Evolutionary conservation across 352 stramenopile species (phyloP).

Genomic region (Phytophthora sojae): DNA sequence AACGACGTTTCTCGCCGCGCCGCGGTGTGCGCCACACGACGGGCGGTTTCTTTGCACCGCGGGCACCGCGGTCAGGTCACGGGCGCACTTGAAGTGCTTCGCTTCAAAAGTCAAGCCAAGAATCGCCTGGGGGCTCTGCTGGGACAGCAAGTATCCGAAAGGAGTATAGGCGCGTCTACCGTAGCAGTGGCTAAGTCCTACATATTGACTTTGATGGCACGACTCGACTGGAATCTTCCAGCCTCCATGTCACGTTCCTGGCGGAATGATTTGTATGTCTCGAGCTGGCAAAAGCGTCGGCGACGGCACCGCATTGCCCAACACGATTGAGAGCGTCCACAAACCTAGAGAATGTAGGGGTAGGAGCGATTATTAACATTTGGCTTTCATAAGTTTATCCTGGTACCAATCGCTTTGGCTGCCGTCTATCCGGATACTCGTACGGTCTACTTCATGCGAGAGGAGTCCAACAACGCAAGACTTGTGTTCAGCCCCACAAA

Average conservation of each 20-base stretch:
- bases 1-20: slow-evolving; percentile 17
- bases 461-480: too few species aligned
- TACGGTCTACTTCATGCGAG: too few species aligned
- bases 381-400: background rate
- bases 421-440: too few species aligned
- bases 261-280: background rate
- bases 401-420: too few species aligned
- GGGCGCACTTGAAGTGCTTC: slow-evolving; percentile 13
- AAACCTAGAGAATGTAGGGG: slow-evolving; percentile 6
- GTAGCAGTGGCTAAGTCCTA: background rate
- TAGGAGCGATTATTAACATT: background rate
- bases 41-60: slow-evolving; percentile 23
- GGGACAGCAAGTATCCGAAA: too few species aligned
- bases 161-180: too few species aligned
- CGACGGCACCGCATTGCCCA: background rate
- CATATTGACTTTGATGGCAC: background rate
- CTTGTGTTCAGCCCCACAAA: too few species aligned
- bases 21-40: slow-evolving; percentile 35
- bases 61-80: background rate
- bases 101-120: background rate
- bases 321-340: background rate
- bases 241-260: background rate
- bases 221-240: background rate
- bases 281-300: background rate
- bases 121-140: too few species aligned